These are phyloP conservation scores for Collybiopsis luxurians DNA, from an alignment of 768 basidiomycete genomes.

Conservation along the genomic window DNA sequence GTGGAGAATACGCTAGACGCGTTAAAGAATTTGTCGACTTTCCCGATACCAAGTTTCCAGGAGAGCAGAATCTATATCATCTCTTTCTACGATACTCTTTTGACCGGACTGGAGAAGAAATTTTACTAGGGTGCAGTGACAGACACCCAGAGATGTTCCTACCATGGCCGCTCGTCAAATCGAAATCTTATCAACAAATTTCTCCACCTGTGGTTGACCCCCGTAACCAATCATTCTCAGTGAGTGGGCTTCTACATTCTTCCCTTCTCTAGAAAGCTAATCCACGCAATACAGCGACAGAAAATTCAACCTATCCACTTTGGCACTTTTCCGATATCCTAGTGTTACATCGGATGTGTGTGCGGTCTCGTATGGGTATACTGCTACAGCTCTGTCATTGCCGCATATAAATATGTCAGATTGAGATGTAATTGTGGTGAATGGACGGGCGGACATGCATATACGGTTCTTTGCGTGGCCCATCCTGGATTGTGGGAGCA, in stretches of 20 bases:
- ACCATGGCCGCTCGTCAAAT: neutral
- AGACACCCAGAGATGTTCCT: neutral
- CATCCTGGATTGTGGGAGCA: too few species aligned
- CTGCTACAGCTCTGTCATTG: too few species aligned
- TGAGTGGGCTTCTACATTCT: neutral
- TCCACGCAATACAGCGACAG: neutral
- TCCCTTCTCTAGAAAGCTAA: neutral
- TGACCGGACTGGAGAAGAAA: conserved; percentile 1
- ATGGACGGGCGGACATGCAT: too few species aligned
- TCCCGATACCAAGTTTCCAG: neutral
- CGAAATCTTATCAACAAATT: neutral
- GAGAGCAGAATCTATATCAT: neutral
- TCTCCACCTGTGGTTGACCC: neutral
- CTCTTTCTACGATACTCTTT: neutral
- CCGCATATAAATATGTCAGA: too few species aligned
- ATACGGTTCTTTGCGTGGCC: too few species aligned
- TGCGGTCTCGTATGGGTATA: too few species aligned
- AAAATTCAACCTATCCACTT: neutral
- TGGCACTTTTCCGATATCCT: too few species aligned
- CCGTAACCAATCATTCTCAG: neutral
- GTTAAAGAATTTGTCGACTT: too few species aligned
- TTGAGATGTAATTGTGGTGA: too few species aligned
- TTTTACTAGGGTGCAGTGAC: neutral
- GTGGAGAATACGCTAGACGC: neutral
- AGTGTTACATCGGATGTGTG: too few species aligned